phyloP scores from a whole-genome alignment of 2,329 filamentous ascomycete species.

The Ophiostoma novo-ulmi region DNA sequence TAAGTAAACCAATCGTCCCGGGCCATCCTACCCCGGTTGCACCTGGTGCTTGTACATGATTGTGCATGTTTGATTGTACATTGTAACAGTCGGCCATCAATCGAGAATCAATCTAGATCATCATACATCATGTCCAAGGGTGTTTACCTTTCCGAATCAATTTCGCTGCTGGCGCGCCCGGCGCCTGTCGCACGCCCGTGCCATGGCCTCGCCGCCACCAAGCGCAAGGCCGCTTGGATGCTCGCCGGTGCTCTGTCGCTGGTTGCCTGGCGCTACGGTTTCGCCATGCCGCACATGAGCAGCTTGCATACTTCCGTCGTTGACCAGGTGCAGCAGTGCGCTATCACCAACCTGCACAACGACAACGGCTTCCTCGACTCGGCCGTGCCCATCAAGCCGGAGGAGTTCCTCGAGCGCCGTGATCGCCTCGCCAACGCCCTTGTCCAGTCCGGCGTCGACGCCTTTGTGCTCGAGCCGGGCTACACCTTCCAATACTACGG shows the following conservation, averaged over 20 bases:
- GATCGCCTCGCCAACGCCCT: slow-evolving; percentile 12
- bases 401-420: slow-evolving; percentile 12
- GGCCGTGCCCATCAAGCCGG: slow-evolving; percentile 13
- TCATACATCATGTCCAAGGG: background rate
- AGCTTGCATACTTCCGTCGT: background rate
- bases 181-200: background rate
- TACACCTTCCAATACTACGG: slow-evolving; percentile 16
- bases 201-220: background rate
- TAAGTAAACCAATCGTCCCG: background rate
- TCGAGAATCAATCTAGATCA: background rate
- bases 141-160: background rate
- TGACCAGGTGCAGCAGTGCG: slow-evolving; percentile 13
- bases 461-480: slow-evolving; percentile 14
- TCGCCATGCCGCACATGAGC: background rate
- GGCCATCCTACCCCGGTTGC: background rate
- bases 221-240: slow-evolving; percentile 12
- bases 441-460: slow-evolving; percentile 9
- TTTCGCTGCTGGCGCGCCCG: background rate
- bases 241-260: slow-evolving; percentile 7
- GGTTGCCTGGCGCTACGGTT: background rate
- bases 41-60: background rate
- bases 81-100: background rate
- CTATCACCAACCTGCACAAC: slow-evolving; percentile 7
- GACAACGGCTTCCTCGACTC: slow-evolving; percentile 12
- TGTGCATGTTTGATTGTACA: background rate